phyloP scores from a whole-genome alignment of 2,329 filamentous ascomycete genomes.

The Aspergillus sp. region DNA sequence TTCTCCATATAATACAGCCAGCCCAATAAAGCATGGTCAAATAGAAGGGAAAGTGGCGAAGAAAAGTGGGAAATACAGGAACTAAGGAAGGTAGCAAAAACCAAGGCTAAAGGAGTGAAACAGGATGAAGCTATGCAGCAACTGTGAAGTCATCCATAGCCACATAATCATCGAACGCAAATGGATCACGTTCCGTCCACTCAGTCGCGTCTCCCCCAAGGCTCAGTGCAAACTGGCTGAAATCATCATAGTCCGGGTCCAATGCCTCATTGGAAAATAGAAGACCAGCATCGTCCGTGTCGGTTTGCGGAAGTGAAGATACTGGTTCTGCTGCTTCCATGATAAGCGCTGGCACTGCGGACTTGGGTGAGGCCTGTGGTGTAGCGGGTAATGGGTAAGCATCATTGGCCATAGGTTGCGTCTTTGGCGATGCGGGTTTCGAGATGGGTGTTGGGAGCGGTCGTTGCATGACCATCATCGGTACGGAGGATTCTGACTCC shows the following conservation, averaged over 20 bases:
- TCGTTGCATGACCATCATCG: constrained; percentile 2
- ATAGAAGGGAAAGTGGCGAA: too few species aligned
- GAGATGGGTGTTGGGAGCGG: constrained; percentile 14
- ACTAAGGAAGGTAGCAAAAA: neutral
- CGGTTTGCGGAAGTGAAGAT: too few species aligned
- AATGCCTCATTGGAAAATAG: constrained; percentile 21
- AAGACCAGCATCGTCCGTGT: constrained; percentile 12
- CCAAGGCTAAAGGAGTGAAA: neutral
- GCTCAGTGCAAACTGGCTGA: constrained; percentile 25
- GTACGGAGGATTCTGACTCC: constrained; percentile 12
- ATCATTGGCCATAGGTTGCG: constrained; percentile 23
- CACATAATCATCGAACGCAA: constrained; percentile 26
- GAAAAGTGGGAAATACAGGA: constrained; percentile 11
- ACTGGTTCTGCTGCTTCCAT: too few species aligned
- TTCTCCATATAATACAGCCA: too few species aligned
- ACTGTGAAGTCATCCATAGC: constrained; percentile 25
- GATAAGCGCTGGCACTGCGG: constrained; percentile 2
- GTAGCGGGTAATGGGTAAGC: constrained; percentile 26
- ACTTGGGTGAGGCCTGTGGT: constrained; percentile 18
- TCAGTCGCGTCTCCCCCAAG: constrained; percentile 15
- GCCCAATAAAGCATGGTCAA: too few species aligned
- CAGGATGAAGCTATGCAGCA: constrained; percentile 14
- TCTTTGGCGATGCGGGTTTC: constrained; percentile 18
- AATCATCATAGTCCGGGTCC: constrained; percentile 26
- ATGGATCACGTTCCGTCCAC: constrained; percentile 18